Conservation (phyloP, 495 filamentous ascomycete genomes). For the Hypoxylon subgilvum region DNA sequence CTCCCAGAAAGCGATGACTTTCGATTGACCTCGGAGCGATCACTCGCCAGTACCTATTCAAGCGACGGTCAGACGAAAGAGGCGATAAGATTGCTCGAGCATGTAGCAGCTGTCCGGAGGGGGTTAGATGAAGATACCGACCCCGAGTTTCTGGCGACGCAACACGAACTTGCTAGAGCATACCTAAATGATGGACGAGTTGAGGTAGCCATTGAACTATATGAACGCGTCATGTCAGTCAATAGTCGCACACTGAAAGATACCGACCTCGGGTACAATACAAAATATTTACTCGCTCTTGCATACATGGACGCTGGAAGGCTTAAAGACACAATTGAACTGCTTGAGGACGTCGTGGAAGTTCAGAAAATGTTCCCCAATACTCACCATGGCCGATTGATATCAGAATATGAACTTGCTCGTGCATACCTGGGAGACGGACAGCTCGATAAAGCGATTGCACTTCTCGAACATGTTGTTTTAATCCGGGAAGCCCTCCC, state of each 20-base stretch:
- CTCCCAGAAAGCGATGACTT: slow-evolving; percentile 1
- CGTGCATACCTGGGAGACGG: slow-evolving; percentile 36
- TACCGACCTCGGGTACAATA: neutral
- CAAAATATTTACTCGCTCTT: neutral
- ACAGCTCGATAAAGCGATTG: slow-evolving; percentile 39
- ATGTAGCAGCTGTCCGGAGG: slow-evolving; percentile 19
- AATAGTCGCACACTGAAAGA: neutral
- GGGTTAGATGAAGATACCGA: neutral
- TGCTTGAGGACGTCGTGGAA: slow-evolving; percentile 34
- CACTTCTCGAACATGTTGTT: slow-evolving; percentile 5
- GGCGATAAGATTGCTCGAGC: slow-evolving; percentile 30
- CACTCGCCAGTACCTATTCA: neutral
- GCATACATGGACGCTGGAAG: neutral
- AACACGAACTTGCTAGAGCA: neutral
- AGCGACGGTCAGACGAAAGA: neutral
- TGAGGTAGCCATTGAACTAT: slow-evolving; percentile 10
- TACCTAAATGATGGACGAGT: neutral
- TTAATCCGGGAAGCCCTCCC: slow-evolving; percentile 2
- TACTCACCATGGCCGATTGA: slow-evolving; percentile 37
- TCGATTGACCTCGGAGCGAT: neutral
- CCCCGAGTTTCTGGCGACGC: neutral
- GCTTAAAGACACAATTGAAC: neutral
- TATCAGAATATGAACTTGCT: slow-evolving; percentile 40
- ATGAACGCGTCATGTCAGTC: slow-evolving; percentile 29
- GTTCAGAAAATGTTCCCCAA: slow-evolving; percentile 29